A percentile compares a stretch with the other conserved stretches of the same genome.
These are phyloP conservation scores for Sonneratia alba DNA, from an alignment of 345 rosid species.

Conservation along the genomic window DNA sequence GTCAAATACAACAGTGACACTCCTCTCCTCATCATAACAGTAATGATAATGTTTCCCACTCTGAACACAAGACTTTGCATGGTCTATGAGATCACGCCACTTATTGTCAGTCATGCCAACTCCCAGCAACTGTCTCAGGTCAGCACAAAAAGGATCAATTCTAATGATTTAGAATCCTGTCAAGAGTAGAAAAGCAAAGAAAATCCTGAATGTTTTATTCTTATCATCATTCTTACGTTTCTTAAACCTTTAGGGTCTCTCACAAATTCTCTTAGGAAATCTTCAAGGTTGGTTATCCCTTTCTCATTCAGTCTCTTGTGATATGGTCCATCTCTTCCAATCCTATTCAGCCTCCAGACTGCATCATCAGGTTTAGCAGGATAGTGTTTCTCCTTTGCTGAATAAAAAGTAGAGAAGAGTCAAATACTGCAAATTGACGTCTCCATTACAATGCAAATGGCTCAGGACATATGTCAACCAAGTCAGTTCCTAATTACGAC, in stretches of 20 bases:
- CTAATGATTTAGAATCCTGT: neutral
- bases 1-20: constrained; percentile 2
- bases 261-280: constrained; percentile 54
- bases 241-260: constrained; percentile 39
- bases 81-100: neutral
- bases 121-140: constrained; percentile 5
- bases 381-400: constrained; percentile 81
- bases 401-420: neutral
- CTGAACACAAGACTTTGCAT: constrained; percentile 3
- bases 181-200: neutral
- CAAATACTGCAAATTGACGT: neutral
- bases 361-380: constrained; percentile 76
- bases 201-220: neutral
- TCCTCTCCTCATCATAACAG: constrained; percentile 3
- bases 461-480: neutral
- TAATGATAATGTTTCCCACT: neutral
- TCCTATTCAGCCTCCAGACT: constrained; percentile 88
- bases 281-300: constrained; percentile 56
- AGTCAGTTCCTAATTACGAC: neutral
- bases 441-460: neutral
- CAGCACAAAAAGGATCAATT: neutral
- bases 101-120: neutral
- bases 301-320: constrained; percentile 64
- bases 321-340: constrained; percentile 73
- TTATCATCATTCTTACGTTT: neutral